Percentiles rank a stretch among this genome's conserved stretches.
Conservation (phyloP, 768 basidiomycete genomes). For the Podaxis sp. region DNA sequence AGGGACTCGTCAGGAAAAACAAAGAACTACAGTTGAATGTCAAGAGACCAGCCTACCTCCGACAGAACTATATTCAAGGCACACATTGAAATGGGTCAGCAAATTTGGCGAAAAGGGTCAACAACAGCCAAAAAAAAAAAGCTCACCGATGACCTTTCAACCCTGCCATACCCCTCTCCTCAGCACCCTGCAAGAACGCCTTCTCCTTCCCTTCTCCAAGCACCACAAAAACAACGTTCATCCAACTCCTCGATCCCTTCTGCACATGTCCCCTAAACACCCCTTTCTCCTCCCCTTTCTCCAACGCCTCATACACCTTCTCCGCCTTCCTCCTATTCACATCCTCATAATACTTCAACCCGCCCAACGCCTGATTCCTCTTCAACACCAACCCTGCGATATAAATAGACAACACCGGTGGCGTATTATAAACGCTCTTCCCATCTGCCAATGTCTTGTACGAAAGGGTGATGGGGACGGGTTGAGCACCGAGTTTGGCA, state of each 20-base stretch:
- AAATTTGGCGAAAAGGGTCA: background rate
- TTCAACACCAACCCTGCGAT: conserved; percentile 82
- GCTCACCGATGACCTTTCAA: conserved; percentile 90
- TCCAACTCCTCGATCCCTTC: conserved; percentile 80
- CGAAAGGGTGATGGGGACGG: conserved; percentile 73
- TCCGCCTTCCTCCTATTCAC: conserved; percentile 70
- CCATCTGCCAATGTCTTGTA: conserved; percentile 81
- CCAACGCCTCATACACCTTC: conserved; percentile 70
- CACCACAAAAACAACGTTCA: conserved; percentile 91
- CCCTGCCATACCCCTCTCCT: conserved; percentile 73
- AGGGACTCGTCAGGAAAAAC: background rate
- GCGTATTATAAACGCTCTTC: conserved; percentile 87
- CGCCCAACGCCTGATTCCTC: conserved; percentile 61
- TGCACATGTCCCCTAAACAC: conserved; percentile 69
- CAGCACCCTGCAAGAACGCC: conserved; percentile 77
- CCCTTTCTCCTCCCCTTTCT: conserved; percentile 66
- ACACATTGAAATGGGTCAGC: background rate
- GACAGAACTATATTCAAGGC: background rate
- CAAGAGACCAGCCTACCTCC: conserved; percentile 1
- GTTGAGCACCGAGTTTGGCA: conserved; percentile 61
- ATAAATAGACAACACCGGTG: conserved; percentile 88
- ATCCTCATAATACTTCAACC: conserved; percentile 59
- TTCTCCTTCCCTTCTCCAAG: conserved; percentile 68
- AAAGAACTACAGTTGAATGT: background rate
- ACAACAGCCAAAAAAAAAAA: background rate